Evolutionary conservation across 495 filamentous ascomycete genomes (phyloP), one percentile per base, ranked within the genome.

Genomic region (Rhizodiscina lignyota): DNA sequence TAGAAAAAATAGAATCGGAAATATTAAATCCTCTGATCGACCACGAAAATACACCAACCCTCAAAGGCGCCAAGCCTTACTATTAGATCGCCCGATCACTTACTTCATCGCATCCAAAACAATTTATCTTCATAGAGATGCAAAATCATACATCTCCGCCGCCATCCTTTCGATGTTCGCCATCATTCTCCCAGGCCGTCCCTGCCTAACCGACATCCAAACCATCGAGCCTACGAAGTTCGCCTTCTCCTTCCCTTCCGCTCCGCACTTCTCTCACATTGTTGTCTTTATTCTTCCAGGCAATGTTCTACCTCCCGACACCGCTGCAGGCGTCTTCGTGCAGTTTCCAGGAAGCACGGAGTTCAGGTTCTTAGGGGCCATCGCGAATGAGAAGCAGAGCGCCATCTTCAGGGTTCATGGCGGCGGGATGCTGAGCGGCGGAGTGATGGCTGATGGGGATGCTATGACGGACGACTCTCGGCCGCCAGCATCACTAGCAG

Each of bases 261-360:
- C 42, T n/a, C 66, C 73, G 0, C 32, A 59, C 18, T 84, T 92
- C 64, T 68, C 64, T 30, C 83, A 94, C 44, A 59, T 99, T 36
- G 78, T 82, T 42, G 72, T 94, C 42, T 96, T 99, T 64, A 61
- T 94, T 26, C 74, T 93, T 4, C 89, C 89, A 1, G 81, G 79
- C 32, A 66, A 72, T 5, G 53, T 64, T 20, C 67, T 97, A 0
- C 85, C 86, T 0, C 64, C 64, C 3, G 70, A 70, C 44, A 80
- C 80, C 29, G 84, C 80, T 2, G 89, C 86, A 5, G 83, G 82
- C 15, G 84, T 97, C 39, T 94, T 94, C 59, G 63, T 91, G 26
- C 71, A 83, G 41, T 62, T 79, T 28, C 70, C 79, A 1, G 56
- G 59, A 4, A 35, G 51, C 36, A 23, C 45, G 4, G 63, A 72